Base-by-base conservation (phyloP, 345 rosid species). In the Geranium rotundifolium region DNA sequence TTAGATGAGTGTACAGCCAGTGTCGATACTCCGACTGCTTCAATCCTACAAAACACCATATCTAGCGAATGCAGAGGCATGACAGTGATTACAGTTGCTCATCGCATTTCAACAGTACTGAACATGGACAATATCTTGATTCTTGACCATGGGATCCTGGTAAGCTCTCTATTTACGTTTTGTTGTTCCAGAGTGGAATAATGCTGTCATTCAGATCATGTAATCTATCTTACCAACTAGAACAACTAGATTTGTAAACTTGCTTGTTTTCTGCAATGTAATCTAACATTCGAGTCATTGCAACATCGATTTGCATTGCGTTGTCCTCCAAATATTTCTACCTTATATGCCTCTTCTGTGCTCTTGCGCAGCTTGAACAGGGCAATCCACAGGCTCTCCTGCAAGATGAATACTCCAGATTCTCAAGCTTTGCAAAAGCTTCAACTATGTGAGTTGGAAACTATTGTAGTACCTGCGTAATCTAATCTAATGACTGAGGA, bases 1-100 rank as follows among this genome's bases (percentile, higher is more conserved):
- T 79, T 92, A 76, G 98, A 92, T 66, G 98, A 92, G 76, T 92
- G 98, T 80, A 87, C 95, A 0, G 96, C 96, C 18, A 87, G 80
- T 69, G 66, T 92, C 5, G 98, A 92, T 75, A 67, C 74, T 50
- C 81, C 73, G 73, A 87, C 98, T 61, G 85, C 95, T 65, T 84
- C 90, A 49, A 49, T 84, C 15, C 77, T 89, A 54, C 92, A 89
- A 49, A 82, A 74, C 73, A 69, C 95, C 17, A 81, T 89, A 77
- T 80, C 86, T 13, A 79, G 71, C 5, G 89, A 79, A 68, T 87
- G 96, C 76, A 73, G 66, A 73, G 93, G 93, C 57, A 68, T 78
- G 67, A 92, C 98, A 0, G 87, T 92, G 57, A 77, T 92, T 65
- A 89, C 95, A 67, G 85, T 92, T 65, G 98, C 98, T 56, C 96